A percentile compares a stretch with the other conserved stretches of the same genome.
Conservation (phyloP, 306 rosid genomes). For the Potentilla sterilis region DNA sequence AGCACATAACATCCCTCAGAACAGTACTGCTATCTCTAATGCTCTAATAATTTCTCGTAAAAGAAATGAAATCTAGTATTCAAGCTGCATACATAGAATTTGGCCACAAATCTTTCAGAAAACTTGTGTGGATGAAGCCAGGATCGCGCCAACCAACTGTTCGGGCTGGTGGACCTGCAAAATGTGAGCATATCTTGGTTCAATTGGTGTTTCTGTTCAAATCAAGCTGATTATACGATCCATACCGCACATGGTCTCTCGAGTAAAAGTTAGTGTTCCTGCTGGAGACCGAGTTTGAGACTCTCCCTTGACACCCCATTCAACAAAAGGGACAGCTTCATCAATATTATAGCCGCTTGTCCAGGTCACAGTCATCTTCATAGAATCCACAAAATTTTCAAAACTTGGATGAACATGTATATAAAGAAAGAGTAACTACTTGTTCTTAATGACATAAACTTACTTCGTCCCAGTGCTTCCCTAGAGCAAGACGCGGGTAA, state of each 20-base stretch:
- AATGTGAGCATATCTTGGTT: no score
- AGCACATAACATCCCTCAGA: constrained; percentile 1
- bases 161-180: constrained; percentile 51
- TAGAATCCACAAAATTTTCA: not conserved
- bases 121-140: constrained; percentile 84
- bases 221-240: not conserved
- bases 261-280: constrained; percentile 65
- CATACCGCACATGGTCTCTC: constrained; percentile 73
- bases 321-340: constrained; percentile 61
- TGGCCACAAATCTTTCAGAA: constrained; percentile 69
- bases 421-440: no score
- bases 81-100: constrained; percentile 46
- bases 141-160: constrained; percentile 95
- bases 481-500: constrained; percentile 81
- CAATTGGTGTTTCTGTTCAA: no score
- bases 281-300: constrained; percentile 51
- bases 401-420: not conserved
- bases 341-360: constrained; percentile 65
- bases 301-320: constrained; percentile 53
- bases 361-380: constrained; percentile 91
- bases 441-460: constrained; percentile 11
- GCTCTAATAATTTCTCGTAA: no score
- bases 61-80: not conserved
- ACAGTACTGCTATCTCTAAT: constrained; percentile 14
- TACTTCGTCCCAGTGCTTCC: constrained; percentile 75